Evolutionary conservation across 805 yeast species (phyloP).

Genomic region (Yamadazyma kitorensis): DNA sequence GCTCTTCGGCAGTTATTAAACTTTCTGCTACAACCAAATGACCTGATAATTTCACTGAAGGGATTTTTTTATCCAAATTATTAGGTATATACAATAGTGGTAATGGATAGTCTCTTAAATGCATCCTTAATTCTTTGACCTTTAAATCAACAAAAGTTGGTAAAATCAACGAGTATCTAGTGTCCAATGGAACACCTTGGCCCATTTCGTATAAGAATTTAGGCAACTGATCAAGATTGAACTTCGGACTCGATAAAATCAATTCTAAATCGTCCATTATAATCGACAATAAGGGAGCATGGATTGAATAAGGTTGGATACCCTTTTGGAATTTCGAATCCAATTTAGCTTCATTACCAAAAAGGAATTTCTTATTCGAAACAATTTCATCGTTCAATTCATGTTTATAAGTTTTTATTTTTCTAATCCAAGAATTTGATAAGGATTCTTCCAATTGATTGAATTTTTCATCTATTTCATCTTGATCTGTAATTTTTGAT

Average conservation of each 20-base stretch:
- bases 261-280: constrained; percentile 27
- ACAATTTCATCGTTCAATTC: constrained; percentile 38
- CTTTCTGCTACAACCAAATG: constrained; percentile 70
- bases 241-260: constrained; percentile 23
- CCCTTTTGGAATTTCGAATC: constrained; percentile 17
- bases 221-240: constrained; percentile 41
- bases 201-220: constrained; percentile 71
- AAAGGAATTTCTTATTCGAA: constrained; percentile 29
- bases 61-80: constrained; percentile 17
- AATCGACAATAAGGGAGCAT: constrained; percentile 35
- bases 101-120: constrained; percentile 80
- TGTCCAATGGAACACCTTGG: constrained; percentile 75
- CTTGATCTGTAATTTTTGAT: background rate
- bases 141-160: constrained; percentile 61
- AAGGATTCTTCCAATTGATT: constrained; percentile 42
- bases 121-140: constrained; percentile 62
- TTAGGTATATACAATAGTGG: constrained; percentile 76
- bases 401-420: constrained; percentile 48
- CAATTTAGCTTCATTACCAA: constrained; percentile 30
- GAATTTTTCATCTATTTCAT: constrained; percentile 12
- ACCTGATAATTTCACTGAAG: constrained; percentile 45
- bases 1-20: constrained; percentile 46
- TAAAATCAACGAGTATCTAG: constrained; percentile 61
- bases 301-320: constrained; percentile 27
- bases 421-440: constrained; percentile 68